Base-by-base conservation (phyloP, 2,329 filamentous ascomycete species). In the Rutstroemia sp. region DNA sequence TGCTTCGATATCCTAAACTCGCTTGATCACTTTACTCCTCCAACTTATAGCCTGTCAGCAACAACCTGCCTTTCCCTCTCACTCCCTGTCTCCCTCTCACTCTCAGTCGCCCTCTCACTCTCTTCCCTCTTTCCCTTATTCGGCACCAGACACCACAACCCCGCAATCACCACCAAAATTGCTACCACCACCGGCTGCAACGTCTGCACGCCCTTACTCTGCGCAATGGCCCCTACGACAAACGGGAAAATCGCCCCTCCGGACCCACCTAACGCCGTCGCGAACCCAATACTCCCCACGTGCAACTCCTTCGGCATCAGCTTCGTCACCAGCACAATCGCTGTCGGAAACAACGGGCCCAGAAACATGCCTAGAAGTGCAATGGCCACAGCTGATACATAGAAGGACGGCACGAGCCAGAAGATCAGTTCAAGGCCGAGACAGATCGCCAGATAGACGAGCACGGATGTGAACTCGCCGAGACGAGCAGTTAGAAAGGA, bases 351-450 rank as follows among this genome's bases (percentile, higher is more conserved):
- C 9, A 92, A 70, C 0, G 90, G 89, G 0, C 89, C 90, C 0
- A 92, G 77, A 65, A 92, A 90, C 76, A 92, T 90, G 0, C 90
- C 90, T 57, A 90, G 77, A 1, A 90, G 71, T 0, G 80, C 77
- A 25, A 90, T 85, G 44, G 88, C 86, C 14, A 91, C 76, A 7
- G 87, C 83, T 0, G 86, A 88, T 23, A 87, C 83, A 58, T 87
- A 79, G 68, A 92, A 91, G 54, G 81, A 81, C 0, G 88, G 88
- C 1, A 94, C 84, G 3, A 92, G 80, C 88, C 89, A 94, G 73
- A 92, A 90, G 59, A 92, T 72, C 1, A 94, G 72, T 66, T 90
- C 79, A 23, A 90, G 75, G 0, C 65, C 81, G 56, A 90, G 80
- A 12, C 79, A 79, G 7, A 85, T 69, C 4, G 81, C 65, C 6